phyloP scores from a whole-genome alignment of 2,329 filamentous ascomycete genomes.

The Chrysosporium queenslandicum region DNA sequence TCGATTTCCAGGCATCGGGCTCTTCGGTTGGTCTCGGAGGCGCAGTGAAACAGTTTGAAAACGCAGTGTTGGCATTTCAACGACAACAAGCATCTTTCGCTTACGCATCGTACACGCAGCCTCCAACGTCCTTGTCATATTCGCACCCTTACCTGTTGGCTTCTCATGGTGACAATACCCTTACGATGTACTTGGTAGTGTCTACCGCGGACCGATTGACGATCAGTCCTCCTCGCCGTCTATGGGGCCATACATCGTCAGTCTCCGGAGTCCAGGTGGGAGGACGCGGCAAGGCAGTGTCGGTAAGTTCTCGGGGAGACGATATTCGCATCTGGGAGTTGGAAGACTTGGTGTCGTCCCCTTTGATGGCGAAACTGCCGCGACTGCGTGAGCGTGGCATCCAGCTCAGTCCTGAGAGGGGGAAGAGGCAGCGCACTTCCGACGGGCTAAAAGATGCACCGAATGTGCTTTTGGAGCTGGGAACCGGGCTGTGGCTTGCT shows the following conservation, averaged over 20 bases:
- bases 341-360: constrained; percentile 55
- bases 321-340: constrained; percentile 83
- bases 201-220: constrained; percentile 56
- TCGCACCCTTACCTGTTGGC: constrained; percentile 77
- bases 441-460: constrained; percentile 14
- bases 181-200: constrained; percentile 70
- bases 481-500: constrained; percentile 26
- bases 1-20: constrained; percentile 23
- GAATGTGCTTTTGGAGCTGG: neutral
- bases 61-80: neutral
- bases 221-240: constrained; percentile 61
- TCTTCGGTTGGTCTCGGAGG: neutral
- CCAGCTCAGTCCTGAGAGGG: constrained; percentile 38
- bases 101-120: constrained; percentile 21
- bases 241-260: constrained; percentile 88
- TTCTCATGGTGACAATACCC: constrained; percentile 76
- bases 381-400: constrained; percentile 45
- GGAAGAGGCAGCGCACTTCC: neutral
- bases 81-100: neutral
- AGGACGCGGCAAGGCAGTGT: constrained; percentile 75
- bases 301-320: constrained; percentile 69
- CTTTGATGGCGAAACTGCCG: constrained; percentile 34
- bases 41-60: neutral
- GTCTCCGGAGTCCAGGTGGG: constrained; percentile 80
- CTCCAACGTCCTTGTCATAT: constrained; percentile 58